These are phyloP conservation scores for Beta vulgaris DNA, from an alignment of 148 eudicot genomes.

Conservation along the genomic window DNA sequence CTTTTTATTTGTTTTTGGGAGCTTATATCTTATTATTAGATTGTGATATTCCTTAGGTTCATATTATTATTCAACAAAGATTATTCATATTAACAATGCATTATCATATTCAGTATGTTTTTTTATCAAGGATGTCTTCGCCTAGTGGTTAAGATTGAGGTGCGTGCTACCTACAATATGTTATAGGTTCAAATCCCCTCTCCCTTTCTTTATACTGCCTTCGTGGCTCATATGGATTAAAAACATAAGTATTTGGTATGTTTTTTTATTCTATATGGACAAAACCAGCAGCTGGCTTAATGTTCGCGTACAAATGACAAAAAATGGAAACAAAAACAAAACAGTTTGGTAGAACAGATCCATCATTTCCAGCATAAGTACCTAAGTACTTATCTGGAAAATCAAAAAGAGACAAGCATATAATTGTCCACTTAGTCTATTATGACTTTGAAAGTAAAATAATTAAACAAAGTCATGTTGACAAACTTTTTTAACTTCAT, in stretches of 20 bases:
- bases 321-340: not conserved
- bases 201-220: too few relatives aligned
- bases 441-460: conserved; percentile 1
- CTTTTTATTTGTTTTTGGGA: not conserved
- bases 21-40: not conserved
- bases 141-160: too few relatives aligned
- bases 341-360: conserved; percentile 17
- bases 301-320: not conserved
- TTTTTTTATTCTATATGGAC: too few relatives aligned
- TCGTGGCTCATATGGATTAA: too few relatives aligned
- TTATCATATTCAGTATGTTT: too few relatives aligned
- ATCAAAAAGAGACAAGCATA: not conserved
- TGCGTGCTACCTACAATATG: too few relatives aligned
- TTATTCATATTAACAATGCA: too few relatives aligned
- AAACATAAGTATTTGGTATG: too few relatives aligned
- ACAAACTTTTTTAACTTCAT: conserved; percentile 1
- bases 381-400: conserved; percentile 1
- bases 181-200: too few relatives aligned
- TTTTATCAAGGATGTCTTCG: too few relatives aligned
- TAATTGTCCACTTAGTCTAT: conserved; percentile 5
- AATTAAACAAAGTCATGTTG: not conserved
- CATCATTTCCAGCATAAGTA: conserved; percentile 19
- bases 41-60: not conserved
- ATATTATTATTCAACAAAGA: not conserved
- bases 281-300: not conserved